Conservation (phyloP, 73 alveolate species). For the Stentor coeruleus region DNA sequence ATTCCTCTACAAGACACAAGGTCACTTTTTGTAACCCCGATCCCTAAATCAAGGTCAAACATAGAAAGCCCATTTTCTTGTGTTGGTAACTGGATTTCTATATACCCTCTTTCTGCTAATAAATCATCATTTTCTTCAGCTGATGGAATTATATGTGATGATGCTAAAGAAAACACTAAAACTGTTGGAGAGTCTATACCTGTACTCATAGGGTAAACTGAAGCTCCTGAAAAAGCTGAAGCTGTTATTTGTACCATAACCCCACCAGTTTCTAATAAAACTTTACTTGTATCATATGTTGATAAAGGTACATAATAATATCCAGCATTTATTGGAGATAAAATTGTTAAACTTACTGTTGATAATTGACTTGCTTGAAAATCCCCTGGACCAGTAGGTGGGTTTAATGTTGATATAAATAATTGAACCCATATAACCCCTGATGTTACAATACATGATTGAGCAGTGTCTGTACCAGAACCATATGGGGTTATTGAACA, state of each 20-base stretch:
- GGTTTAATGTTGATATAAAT: background rate
- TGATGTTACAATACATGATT: background rate
- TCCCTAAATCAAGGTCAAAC: background rate
- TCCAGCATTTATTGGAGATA: constrained; percentile 3
- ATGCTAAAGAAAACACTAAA: background rate
- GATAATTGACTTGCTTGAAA: background rate
- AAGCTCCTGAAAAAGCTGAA: background rate
- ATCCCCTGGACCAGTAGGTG: constrained; percentile 7
- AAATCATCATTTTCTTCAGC: background rate
- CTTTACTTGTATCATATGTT: constrained; percentile 25
- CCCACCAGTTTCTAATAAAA: constrained; percentile 6
- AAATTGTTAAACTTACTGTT: background rate
- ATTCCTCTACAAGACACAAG: constrained; percentile 10
- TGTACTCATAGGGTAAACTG: background rate
- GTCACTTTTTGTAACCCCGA: background rate
- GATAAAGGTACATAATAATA: background rate
- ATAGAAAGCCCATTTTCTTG: background rate
- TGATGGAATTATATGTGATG: constrained; percentile 6
- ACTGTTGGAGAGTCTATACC: background rate
- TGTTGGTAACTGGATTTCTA: constrained; percentile 19
- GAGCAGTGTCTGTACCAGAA: background rate
- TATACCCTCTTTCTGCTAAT: constrained; percentile 2
- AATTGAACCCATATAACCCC: background rate
- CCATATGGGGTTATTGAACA: constrained; percentile 25
- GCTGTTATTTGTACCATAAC: background rate